These are phyloP conservation scores for Trichoderma koningii DNA, from an alignment of 2,329 filamentous ascomycete genomes.

Conservation along the genomic window DNA sequence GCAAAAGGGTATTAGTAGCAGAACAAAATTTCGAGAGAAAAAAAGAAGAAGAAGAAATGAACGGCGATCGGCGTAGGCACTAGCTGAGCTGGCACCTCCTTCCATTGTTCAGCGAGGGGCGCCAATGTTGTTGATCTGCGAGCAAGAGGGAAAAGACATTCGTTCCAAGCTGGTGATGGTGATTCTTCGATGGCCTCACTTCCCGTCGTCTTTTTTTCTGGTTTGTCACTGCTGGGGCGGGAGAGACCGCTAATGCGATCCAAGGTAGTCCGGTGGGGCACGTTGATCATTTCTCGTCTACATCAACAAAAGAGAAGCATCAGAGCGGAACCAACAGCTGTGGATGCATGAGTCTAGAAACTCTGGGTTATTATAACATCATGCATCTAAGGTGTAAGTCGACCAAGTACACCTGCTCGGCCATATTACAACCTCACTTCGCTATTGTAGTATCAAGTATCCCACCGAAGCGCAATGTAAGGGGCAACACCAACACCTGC, in stretches of 20 bases:
- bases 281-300: constrained; percentile 22
- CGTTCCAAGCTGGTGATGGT: not conserved
- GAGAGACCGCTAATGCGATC: not conserved
- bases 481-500: too few species aligned
- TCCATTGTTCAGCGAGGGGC: not conserved
- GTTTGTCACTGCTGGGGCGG: constrained; percentile 9
- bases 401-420: too few species aligned
- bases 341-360: constrained; percentile 17
- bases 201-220: not conserved
- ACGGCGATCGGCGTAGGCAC: constrained; percentile 1
- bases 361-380: not conserved
- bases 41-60: not conserved
- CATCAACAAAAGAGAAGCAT: not conserved
- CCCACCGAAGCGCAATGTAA: too few species aligned
- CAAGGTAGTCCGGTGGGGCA: constrained; percentile 11
- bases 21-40: not conserved
- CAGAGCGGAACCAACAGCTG: constrained; percentile 3
- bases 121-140: not conserved
- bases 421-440: too few species aligned
- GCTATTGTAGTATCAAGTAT: too few species aligned
- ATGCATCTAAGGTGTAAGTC: not conserved
- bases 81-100: not conserved
- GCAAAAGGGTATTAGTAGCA: too few species aligned
- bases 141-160: not conserved
- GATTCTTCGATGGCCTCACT: constrained; percentile 1